Evolutionary conservation across 768 basidiomycete species (phyloP).

Genomic region (Leucosporidium creatinivorum): DNA sequence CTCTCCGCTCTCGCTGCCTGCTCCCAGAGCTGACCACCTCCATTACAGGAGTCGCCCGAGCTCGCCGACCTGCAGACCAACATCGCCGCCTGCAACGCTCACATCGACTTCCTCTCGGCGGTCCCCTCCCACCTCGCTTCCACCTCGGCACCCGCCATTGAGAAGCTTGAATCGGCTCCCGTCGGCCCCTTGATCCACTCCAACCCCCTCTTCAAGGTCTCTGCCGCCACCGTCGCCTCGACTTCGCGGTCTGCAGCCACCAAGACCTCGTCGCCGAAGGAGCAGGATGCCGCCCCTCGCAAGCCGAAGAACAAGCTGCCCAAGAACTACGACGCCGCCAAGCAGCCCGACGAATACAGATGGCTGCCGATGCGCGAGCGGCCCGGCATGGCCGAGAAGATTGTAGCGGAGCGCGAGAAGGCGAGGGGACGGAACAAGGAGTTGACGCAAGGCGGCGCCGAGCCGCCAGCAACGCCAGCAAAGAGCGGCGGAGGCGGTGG

Average conservation of each 20-base stretch:
- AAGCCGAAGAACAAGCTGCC: conserved; percentile 5
- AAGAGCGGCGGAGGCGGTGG: conserved; percentile 30
- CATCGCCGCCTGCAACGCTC: conserved; percentile 38
- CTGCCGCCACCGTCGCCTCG: conserved; percentile 17
- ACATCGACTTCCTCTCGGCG: conserved; percentile 40
- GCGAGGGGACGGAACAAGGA: conserved; percentile 42
- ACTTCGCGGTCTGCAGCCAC: conserved; percentile 30
- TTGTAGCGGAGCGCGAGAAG: conserved; percentile 37
- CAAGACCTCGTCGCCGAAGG: conserved; percentile 34
- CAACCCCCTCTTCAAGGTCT: conserved; percentile 21
- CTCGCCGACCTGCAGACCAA: conserved; percentile 43
- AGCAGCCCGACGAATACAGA: conserved; percentile 23
- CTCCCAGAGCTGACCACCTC: neutral
- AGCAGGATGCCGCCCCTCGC: conserved; percentile 10
- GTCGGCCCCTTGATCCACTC: conserved; percentile 30
- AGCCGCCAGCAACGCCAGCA: conserved; percentile 27
- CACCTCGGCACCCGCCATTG: conserved; percentile 16
- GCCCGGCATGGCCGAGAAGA: conserved; percentile 26
- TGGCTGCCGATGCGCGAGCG: conserved; percentile 37
- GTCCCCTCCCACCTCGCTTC: conserved; percentile 28
- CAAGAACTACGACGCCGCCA: neutral
- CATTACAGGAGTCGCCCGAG: conserved; percentile 43
- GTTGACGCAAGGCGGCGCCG: conserved; percentile 32
- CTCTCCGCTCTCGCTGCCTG: neutral
- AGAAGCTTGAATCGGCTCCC: conserved; percentile 36